phyloP scores from a whole-genome alignment of 192 early-diverging fungal genomes.

The Coemansia sp. region DNA sequence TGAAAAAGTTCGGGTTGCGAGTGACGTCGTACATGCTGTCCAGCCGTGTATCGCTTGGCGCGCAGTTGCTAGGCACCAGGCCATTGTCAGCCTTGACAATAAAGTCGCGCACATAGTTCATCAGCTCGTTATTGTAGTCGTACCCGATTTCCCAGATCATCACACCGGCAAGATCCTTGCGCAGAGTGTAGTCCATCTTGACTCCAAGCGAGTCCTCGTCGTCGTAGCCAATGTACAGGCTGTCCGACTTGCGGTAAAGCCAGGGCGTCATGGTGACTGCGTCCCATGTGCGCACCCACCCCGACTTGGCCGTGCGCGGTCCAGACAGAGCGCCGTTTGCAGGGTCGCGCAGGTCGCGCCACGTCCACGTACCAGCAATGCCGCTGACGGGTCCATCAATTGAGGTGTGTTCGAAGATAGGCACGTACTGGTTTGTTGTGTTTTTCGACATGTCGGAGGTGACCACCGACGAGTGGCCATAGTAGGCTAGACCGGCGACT shows the following conservation, averaged over 20 bases:
- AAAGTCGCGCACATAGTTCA: slow-evolving; percentile 56
- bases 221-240: slow-evolving; percentile 73
- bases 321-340: slow-evolving; percentile 54
- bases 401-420: slow-evolving; percentile 53
- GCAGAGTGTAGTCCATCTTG: slow-evolving; percentile 67
- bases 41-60: slow-evolving; percentile 37
- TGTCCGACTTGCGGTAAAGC: slow-evolving; percentile 66
- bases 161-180: slow-evolving; percentile 65
- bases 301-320: slow-evolving; percentile 39
- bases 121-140: slow-evolving; percentile 68
- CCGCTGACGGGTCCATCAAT: slow-evolving; percentile 61
- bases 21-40: slow-evolving; percentile 37
- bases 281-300: slow-evolving; percentile 74
- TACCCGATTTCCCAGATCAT: slow-evolving; percentile 78
- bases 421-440: slow-evolving; percentile 51
- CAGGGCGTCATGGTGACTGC: slow-evolving; percentile 69
- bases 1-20: slow-evolving; percentile 50
- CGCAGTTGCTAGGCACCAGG: slow-evolving; percentile 37
- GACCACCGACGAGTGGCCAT: slow-evolving; percentile 61
- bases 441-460: slow-evolving; percentile 41
- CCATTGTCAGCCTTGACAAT: slow-evolving; percentile 36
- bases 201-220: slow-evolving; percentile 65
- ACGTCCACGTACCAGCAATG: slow-evolving; percentile 68
- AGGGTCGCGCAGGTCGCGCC: slow-evolving; percentile 61
- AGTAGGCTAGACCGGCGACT: slow-evolving; percentile 67